Percentiles rank a stretch among this genome's conserved stretches.
These are phyloP conservation scores for Casuarina glauca DNA, from an alignment of 306 rosid genomes.

Conservation along the genomic window DNA sequence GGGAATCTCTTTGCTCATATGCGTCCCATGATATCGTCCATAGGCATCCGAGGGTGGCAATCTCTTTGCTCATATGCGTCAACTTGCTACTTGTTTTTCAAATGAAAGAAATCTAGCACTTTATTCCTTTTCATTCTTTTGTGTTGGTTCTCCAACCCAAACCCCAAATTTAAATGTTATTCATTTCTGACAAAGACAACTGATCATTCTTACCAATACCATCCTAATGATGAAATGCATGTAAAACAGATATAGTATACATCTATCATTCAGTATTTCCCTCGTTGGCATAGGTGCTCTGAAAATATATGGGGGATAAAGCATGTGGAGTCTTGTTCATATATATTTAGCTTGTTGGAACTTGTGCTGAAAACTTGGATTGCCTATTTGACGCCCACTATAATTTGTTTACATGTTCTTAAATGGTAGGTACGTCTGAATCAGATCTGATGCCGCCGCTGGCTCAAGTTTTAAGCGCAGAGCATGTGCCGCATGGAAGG, in stretches of 20 bases:
- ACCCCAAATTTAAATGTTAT: background rate
- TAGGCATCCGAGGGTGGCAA: too few species aligned
- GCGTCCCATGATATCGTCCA: too few species aligned
- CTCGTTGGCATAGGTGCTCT: background rate
- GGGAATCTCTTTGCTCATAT: too few species aligned
- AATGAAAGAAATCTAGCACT: too few species aligned
- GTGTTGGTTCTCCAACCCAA: background rate
- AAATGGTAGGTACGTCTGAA: background rate
- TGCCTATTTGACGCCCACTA: background rate
- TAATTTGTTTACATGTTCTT: background rate
- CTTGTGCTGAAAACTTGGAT: background rate
- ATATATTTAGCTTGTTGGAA: slow-evolving; percentile 3
- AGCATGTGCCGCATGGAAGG: background rate
- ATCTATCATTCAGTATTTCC: background rate
- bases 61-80: too few species aligned
- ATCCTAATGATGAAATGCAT: background rate
- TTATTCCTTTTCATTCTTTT: background rate
- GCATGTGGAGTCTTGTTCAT: background rate
- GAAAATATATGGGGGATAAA: background rate
- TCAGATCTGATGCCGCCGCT: background rate
- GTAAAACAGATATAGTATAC: background rate
- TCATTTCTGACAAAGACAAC: background rate
- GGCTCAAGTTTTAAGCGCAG: background rate
- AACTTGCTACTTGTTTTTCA: too few species aligned
- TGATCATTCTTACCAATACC: background rate